Evolutionary conservation across 495 filamentous ascomycete species (phyloP), one percentile per base, ranked within the genome.

Genomic region (Cercophora newfieldiana): DNA sequence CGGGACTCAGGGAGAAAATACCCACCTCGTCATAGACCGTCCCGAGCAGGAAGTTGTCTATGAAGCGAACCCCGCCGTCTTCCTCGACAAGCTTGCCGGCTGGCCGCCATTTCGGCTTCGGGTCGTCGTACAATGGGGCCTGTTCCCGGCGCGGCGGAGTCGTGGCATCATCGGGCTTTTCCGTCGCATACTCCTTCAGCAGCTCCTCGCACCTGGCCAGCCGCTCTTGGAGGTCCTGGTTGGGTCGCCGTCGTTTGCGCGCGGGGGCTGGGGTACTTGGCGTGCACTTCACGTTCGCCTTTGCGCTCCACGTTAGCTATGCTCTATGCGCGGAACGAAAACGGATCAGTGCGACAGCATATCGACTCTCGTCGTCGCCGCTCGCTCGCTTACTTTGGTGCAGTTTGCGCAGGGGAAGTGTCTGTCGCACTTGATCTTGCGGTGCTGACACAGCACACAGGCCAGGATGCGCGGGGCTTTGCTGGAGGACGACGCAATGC

Each of bases 341-440:
- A n/a, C n/a, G n/a, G n/a, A n/a, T n/a, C n/a, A n/a, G n/a, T 48
- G 57, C 16, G 31, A 21, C 1, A 49, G 19, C 29, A 48, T 24
- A 2, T 44, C 26, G 60, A 26, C 63, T 44, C 1, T 37, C 29
- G 61, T 24, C 14, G 55, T 44, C 19, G 10, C 48, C 19, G 18
- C 33, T n/a, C n/a, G n/a, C n/a, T n/a, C 16, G 50, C 68, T 62
- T 61, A 80, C 77, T 73, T 88, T 88, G 56, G 74, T 71, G 70
- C 89, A 91, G 51, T 90, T 88, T 53, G 84, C 81, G 68, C 89
- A 91, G 21, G 89, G 88, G 72, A 86, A 88, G 48, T 83, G 81
- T 50, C 88, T 85, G 71, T 90, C 87, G 74, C 89, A 91, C 70
- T 86, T 87, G 69, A 90, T 84, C 76, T 91, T 91, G 61, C 88